Conservation (phyloP, 441 rosid species). For the Gossypium davidsonii region DNA sequence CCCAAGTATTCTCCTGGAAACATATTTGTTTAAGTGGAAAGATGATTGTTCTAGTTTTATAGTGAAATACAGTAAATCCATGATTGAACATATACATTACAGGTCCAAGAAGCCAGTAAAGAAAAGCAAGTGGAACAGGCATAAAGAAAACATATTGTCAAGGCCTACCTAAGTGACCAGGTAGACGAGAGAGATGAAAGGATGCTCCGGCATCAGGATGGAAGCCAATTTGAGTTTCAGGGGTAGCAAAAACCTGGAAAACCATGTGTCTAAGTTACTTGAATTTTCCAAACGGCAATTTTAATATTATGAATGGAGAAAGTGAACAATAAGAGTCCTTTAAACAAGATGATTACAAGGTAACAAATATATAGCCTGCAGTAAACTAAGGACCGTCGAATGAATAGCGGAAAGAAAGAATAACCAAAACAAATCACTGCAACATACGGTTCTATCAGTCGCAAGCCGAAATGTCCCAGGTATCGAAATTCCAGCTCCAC, state of each 20-base stretch:
- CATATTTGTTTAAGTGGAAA: slow-evolving; percentile 3
- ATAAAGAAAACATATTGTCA: slow-evolving; percentile 14
- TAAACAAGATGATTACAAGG: neutral
- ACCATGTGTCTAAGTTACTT: slow-evolving; percentile 11
- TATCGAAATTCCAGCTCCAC: slow-evolving; percentile 91
- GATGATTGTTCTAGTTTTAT: neutral
- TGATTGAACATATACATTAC: neutral
- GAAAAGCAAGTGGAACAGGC: neutral
- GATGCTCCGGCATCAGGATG: slow-evolving; percentile 99
- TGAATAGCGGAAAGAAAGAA: neutral
- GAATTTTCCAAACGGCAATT: slow-evolving; percentile 12
- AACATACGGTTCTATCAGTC: slow-evolving; percentile 69
- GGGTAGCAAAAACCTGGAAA: slow-evolving; percentile 82
- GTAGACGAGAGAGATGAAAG: slow-evolving; percentile 75
- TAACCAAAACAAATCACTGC: neutral
- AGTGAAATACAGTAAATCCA: neutral
- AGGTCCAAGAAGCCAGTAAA: slow-evolving; percentile 2
- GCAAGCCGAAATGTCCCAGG: slow-evolving; percentile 86
- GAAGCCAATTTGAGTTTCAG: slow-evolving; percentile 86
- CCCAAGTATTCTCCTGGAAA: slow-evolving; percentile 87
- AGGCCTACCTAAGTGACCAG: slow-evolving; percentile 72
- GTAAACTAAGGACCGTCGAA: neutral
- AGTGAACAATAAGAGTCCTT: neutral
- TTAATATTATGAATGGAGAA: slow-evolving; percentile 2
- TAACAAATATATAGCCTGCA: slow-evolving; percentile 1